phyloP scores from a whole-genome alignment of 2,329 filamentous ascomycete genomes.

The Beauveria sp. region DNA sequence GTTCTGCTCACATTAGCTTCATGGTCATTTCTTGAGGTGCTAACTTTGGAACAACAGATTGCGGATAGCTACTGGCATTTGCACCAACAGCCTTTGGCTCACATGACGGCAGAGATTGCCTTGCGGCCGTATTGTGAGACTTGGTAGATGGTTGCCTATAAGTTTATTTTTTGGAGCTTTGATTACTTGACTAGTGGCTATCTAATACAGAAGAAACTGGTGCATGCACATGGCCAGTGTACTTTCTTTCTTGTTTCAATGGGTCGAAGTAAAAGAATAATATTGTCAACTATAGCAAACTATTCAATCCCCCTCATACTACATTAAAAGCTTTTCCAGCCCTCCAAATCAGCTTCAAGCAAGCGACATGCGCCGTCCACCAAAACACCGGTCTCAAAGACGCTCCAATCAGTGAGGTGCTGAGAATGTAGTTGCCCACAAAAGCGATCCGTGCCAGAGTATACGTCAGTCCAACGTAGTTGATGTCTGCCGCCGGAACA shows the following conservation, averaged over 20 bases:
- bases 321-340: background rate
- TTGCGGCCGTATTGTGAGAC: conserved; percentile 9
- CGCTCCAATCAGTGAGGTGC: background rate
- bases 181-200: too few species aligned
- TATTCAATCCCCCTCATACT: background rate
- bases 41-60: background rate
- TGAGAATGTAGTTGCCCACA: background rate
- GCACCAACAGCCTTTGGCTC: background rate
- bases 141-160: background rate
- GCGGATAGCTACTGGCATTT: conserved; percentile 12
- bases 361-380: conserved; percentile 1
- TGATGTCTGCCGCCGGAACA: background rate
- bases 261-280: too few species aligned
- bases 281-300: too few species aligned
- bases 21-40: background rate
- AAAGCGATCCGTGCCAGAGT: background rate
- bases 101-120: conserved; percentile 1
- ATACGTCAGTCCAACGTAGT: background rate
- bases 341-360: conserved; percentile 6
- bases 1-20: background rate
- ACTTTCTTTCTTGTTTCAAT: too few species aligned
- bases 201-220: background rate
- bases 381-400: conserved; percentile 1
- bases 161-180: too few species aligned
- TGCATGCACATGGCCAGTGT: too few species aligned